Conservation (phyloP, 306 rosid genomes). For the Prunus kanzakura region DNA sequence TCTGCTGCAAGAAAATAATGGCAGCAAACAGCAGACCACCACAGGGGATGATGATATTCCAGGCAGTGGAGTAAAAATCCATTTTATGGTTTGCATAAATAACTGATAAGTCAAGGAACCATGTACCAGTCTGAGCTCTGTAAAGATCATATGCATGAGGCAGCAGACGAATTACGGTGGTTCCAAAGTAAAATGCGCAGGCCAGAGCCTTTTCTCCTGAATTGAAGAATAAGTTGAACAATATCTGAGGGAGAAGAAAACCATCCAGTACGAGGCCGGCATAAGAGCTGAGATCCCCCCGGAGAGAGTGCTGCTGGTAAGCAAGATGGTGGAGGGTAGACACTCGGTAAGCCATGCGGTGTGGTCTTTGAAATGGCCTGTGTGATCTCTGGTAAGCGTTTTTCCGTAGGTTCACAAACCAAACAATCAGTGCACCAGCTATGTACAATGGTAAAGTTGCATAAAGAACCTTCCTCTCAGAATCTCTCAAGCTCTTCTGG, state of each 20-base stretch:
- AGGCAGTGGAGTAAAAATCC: constrained; percentile 80
- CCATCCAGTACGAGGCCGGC: constrained; percentile 73
- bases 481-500: constrained; percentile 47
- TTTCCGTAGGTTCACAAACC: constrained; percentile 49
- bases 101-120: constrained; percentile 58
- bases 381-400: constrained; percentile 24
- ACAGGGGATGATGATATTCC: constrained; percentile 72
- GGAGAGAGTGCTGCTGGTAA: constrained; percentile 43
- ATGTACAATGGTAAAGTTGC: constrained; percentile 62
- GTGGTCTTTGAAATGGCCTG: constrained; percentile 37
- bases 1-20: constrained; percentile 70
- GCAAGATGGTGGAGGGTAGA: constrained; percentile 18
- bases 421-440: constrained; percentile 52
- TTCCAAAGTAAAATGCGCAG: constrained; percentile 56
- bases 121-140: constrained; percentile 55
- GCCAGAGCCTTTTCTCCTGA: constrained; percentile 54
- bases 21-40: constrained; percentile 55
- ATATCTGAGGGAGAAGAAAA: constrained; percentile 76
- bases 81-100: constrained; percentile 70
- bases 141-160: constrained; percentile 92
- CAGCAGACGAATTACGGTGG: constrained; percentile 64
- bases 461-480: constrained; percentile 60
- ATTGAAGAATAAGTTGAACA: constrained; percentile 47
- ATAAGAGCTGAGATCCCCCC: constrained; percentile 64
- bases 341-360: background rate